Conservation (phyloP, 805 yeast species). For the Metschnikowia lunata region DNA sequence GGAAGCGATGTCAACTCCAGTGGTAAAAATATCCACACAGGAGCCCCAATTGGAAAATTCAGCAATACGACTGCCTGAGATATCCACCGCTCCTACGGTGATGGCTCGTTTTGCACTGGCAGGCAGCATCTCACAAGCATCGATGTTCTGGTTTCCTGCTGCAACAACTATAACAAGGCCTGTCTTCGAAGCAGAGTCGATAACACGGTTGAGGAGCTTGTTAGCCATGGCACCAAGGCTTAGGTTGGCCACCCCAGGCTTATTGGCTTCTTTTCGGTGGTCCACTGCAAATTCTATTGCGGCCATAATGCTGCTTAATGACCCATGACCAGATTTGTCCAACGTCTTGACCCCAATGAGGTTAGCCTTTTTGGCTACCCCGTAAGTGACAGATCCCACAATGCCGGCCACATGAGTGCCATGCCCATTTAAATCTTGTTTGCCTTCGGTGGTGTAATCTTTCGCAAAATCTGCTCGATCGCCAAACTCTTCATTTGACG, state of each 20-base stretch:
- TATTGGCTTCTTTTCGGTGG: conserved; percentile 38
- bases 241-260: conserved; percentile 64
- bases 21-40: conserved; percentile 85
- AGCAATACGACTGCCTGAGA: conserved; percentile 63
- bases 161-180: conserved; percentile 77
- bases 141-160: conserved; percentile 76
- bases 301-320: conserved; percentile 57
- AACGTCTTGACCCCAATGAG: conserved; percentile 70
- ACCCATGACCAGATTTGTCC: conserved; percentile 65
- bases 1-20: conserved; percentile 69
- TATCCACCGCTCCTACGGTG: conserved; percentile 88
- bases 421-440: conserved; percentile 46
- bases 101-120: conserved; percentile 70
- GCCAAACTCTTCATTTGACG: conserved; percentile 12
- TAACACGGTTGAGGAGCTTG: conserved; percentile 64
- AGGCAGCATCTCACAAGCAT: conserved; percentile 85
- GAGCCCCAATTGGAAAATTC: conserved; percentile 86
- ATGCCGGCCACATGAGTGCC: conserved; percentile 58
- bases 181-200: conserved; percentile 65
- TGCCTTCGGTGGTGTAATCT: conserved; percentile 17
- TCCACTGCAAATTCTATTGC: conserved; percentile 67
- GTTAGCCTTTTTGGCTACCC: conserved; percentile 42
- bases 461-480: conserved; percentile 11
- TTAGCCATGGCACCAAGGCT: conserved; percentile 76
- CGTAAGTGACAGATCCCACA: conserved; percentile 47